Evolutionary conservation across 2,329 filamentous ascomycete genomes (phyloP).

Genomic region (Cadophora sp.): DNA sequence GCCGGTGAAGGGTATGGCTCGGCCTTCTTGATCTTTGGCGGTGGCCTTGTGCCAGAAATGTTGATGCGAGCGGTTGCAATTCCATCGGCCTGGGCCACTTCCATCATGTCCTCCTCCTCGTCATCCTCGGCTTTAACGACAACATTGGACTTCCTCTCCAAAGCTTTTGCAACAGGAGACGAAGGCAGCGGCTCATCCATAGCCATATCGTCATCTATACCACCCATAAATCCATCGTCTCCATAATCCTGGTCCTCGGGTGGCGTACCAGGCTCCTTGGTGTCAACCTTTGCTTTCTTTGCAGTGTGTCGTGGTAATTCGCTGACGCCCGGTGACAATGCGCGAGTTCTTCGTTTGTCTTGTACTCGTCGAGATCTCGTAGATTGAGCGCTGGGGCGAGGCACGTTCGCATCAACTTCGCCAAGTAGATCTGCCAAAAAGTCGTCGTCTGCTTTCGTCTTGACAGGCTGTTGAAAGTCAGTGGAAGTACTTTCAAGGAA

Average conservation of each 20-base stretch:
- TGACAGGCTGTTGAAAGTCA: conserved; percentile 62
- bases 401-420: conserved; percentile 82
- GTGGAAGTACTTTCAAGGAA: conserved; percentile 4
- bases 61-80: conserved; percentile 79
- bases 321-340: conserved; percentile 74
- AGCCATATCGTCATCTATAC: conserved; percentile 68
- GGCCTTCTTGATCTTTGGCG: conserved; percentile 75
- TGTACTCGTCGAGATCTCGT: conserved; percentile 75
- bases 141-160: conserved; percentile 70
- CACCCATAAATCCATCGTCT: conserved; percentile 61
- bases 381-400: conserved; percentile 64
- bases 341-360: conserved; percentile 78
- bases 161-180: conserved; percentile 82
- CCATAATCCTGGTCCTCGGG: conserved; percentile 58
- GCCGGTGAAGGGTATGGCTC: conserved; percentile 72
- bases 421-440: conserved; percentile 86
- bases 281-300: conserved; percentile 64
- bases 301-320: conserved; percentile 55
- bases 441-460: conserved; percentile 85
- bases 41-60: conserved; percentile 78
- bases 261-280: conserved; percentile 56
- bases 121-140: conserved; percentile 68
- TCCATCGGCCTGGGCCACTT: conserved; percentile 79
- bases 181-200: conserved; percentile 89
- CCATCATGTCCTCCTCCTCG: conserved; percentile 84